Base-by-base conservation (phyloP, 805 yeast species). In the Candida tibetensis region DNA sequence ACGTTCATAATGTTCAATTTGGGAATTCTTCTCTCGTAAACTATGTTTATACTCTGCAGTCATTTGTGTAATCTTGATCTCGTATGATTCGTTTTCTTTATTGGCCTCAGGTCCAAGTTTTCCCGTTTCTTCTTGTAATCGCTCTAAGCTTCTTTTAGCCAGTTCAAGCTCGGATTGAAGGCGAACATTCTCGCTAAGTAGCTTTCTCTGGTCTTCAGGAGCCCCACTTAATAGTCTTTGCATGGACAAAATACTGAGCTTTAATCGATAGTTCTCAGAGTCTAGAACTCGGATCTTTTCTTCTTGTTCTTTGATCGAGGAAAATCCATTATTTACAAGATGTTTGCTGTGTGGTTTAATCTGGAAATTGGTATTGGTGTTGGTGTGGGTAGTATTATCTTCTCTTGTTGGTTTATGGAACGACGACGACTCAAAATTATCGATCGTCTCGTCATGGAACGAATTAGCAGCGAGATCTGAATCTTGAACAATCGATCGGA, bases 201-300 rank as follows among this genome's bases (percentile, higher is more conserved):
- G 37, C 10, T 48, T 45, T 4, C 45, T 47, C 15, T 47, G 47
- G 17, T 54, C 59, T 22, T 46, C 47, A 5, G 61, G 61, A 2
- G 57, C 45, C 18, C 44, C 57, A 34, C 48, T 46, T 32, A 57
- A 44, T 15, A 48, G 39, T 34, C 50, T 44, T 27, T 52, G 55
- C 42, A 57, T 46, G 18, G 58, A 49, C 17, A 55, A 55, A 21
- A 57, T 49, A 28, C 49, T 57, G 19, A 57, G 42, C 39, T 54
- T 55, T 32, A 57, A 47, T 26, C 52, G 45, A 35, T 54, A 55
- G 36, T 57, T 57, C 15, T 57, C 61, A 4, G 49, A 34, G 18
- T 47, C 41, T 7, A 57, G 45, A 29, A 41, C 45, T 32, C 45
- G 40, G 19, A 46, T 40, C 25, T 51, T 49, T 3, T 47, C 48